These are phyloP conservation scores for Babesia ovis DNA, from an alignment of 169 alveolate species.

Conservation along the genomic window DNA sequence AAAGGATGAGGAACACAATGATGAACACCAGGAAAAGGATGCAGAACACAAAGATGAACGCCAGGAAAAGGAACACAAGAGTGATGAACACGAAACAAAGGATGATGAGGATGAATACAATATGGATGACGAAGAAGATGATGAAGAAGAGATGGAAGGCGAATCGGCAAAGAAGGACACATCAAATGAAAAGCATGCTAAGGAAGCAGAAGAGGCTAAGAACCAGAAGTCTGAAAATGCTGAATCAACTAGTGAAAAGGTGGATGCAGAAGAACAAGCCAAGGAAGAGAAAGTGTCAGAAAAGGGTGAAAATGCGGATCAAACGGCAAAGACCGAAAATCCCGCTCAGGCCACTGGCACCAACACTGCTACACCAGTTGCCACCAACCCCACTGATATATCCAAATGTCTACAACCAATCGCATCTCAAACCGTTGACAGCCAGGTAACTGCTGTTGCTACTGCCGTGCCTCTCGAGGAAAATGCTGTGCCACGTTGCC, in stretches of 20 bases:
- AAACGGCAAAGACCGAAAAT: not conserved
- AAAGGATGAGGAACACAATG: constrained; percentile 15
- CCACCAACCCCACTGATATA: not conserved
- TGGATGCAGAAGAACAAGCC: not conserved
- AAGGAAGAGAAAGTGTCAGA: constrained; percentile 9
- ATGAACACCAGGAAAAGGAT: constrained; percentile 31
- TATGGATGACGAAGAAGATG: not conserved
- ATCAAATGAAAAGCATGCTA: not conserved
- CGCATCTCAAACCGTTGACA: constrained; percentile 60
- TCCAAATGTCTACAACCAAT: constrained; percentile 36
- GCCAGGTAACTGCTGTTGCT: constrained; percentile 40
- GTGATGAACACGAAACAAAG: constrained; percentile 18
- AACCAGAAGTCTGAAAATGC: constrained; percentile 15
- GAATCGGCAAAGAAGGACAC: not conserved
- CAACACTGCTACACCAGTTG: not conserved
- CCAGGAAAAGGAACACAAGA: not conserved
- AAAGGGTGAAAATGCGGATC: not conserved
- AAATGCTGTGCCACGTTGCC: constrained; percentile 39
- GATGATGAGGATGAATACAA: not conserved
- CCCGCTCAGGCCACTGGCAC: not conserved
- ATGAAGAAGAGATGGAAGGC: not conserved
- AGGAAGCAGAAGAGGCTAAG: not conserved
- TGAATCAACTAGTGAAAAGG: not conserved
- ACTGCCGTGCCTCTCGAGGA: constrained; percentile 44
- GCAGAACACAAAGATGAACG: constrained; percentile 29